Evolutionary conservation across 306 rosid genomes (phyloP).

Genomic region (Oemleria cerasiformis): DNA sequence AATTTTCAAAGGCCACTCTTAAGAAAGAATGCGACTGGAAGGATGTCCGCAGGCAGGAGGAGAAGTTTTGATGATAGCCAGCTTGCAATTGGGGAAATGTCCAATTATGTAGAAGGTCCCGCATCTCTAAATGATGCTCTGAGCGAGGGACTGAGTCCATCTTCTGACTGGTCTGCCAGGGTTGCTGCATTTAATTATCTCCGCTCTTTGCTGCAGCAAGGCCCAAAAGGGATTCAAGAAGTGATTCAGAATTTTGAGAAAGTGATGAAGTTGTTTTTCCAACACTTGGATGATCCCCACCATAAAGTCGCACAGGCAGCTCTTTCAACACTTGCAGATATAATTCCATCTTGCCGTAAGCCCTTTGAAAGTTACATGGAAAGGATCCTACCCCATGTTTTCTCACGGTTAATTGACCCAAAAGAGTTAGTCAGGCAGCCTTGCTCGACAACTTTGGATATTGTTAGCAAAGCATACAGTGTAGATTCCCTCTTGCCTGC

Average conservation of each 20-base stretch:
- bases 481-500: slow-evolving; percentile 92
- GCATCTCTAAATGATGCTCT: slow-evolving; percentile 89
- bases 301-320: slow-evolving; percentile 99
- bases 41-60: slow-evolving; percentile 75
- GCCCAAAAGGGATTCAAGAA: slow-evolving; percentile 89
- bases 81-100: slow-evolving; percentile 62
- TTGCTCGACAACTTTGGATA: slow-evolving; percentile 74
- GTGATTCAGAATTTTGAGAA: slow-evolving; percentile 89
- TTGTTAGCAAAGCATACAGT: slow-evolving; percentile 81
- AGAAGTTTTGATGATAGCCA: slow-evolving; percentile 94
- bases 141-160: slow-evolving; percentile 83
- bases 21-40: slow-evolving; percentile 77
- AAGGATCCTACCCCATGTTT: slow-evolving; percentile 93
- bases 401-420: slow-evolving; percentile 96
- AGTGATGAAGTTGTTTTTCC: slow-evolving; percentile 98
- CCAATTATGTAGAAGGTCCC: slow-evolving; percentile 72
- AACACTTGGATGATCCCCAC: slow-evolving; percentile 98
- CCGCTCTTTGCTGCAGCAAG: slow-evolving; percentile 81
- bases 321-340: slow-evolving; percentile 88
- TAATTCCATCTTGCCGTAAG: slow-evolving; percentile 84
- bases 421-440: slow-evolving; percentile 93
- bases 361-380: slow-evolving; percentile 96
- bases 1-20: slow-evolving; percentile 94
- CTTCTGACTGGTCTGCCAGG: slow-evolving; percentile 97
- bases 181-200: slow-evolving; percentile 94